A percentile compares a stretch with the other conserved stretches of the same genome.
Conservation (phyloP, 2,329 filamentous ascomycete genomes). For the Seiridium cupressi region DNA sequence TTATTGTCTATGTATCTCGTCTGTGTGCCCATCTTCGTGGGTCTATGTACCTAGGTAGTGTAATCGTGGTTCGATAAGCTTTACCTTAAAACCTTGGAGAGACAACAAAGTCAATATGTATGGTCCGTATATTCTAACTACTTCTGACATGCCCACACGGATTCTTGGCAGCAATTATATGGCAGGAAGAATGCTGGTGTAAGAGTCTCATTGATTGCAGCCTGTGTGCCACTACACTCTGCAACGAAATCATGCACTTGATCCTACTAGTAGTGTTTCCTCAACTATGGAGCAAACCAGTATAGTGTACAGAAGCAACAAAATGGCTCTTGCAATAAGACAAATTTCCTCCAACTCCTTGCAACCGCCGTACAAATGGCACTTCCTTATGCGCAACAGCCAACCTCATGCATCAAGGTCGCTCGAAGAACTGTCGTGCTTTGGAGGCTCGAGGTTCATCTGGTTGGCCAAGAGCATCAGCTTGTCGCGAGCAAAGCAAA, state of each 20-base stretch:
- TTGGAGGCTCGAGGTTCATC: neutral
- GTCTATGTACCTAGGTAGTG: no score
- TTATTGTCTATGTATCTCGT: neutral
- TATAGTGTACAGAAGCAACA: neutral
- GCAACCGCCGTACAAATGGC: neutral
- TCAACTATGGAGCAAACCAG: neutral
- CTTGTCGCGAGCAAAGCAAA: slow-evolving; percentile 30
- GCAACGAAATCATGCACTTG: neutral
- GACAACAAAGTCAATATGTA: no score
- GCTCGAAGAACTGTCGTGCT: neutral
- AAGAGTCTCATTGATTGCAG: no score
- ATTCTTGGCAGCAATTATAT: no score
- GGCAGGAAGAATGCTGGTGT: no score
- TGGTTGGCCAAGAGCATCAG: slow-evolving; percentile 10
- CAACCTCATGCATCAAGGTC: slow-evolving; percentile 14
- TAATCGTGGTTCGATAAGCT: no score
- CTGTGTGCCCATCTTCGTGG: no score
- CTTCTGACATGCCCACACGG: no score
- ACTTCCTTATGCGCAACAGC: neutral
- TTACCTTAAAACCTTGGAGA: no score
- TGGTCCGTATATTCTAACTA: no score
- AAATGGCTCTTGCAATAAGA: neutral
- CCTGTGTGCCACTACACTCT: neutral
- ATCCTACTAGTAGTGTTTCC: neutral
- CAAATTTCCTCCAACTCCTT: neutral